Base-by-base conservation (phyloP, 83 land plant genomes). In the Larix sibirica region DNA sequence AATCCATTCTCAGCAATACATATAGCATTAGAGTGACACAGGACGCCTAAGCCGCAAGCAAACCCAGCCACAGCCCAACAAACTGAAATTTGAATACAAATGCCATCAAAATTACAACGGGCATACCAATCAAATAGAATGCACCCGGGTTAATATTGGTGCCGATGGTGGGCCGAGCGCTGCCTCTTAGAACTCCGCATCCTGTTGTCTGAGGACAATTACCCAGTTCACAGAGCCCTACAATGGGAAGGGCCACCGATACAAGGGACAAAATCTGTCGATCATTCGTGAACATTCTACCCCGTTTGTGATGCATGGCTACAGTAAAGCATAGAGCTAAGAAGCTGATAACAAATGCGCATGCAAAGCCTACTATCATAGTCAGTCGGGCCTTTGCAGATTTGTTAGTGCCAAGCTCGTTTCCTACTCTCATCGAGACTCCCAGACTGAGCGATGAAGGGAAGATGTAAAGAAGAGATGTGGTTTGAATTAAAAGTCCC, bases 121-220 rank as follows among this genome's bases (percentile, higher is more conserved):
- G 92, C 88, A 90, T 88, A 2, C 92, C 92, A 80, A 90, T 88
- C 3, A 85, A 47, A 79, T 90, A 90, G 64, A 90, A 88, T 5
- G 90, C 85, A 0, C 90, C 90, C 63, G 88, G 69, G 21, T 90
- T 90, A 20, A 90, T 87, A 62, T 85, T 81, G 2, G 92, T 88
- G 3, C 90, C 90, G 5, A 54, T 71, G 56, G 75, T 64, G 0
- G 90, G 92, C 83, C 92, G 42, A 0, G 92, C 90, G 33, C 86
- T 80, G 2, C 88, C 86, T 23, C 88, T 83, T 0, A 87, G 83
- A 3, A 87, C 88, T 8, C 82, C 86, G 68, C 88, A 87, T 3
- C 88, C 83, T 50, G 86, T 83, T 4, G 88, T 87, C 81, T 87
- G 88, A 10, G 86, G 88, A 65, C 85, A 83, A 71, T 87, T 87